Base-by-base conservation (phyloP, 2,329 filamentous ascomycete species). In the Diaporthe sp. region DNA sequence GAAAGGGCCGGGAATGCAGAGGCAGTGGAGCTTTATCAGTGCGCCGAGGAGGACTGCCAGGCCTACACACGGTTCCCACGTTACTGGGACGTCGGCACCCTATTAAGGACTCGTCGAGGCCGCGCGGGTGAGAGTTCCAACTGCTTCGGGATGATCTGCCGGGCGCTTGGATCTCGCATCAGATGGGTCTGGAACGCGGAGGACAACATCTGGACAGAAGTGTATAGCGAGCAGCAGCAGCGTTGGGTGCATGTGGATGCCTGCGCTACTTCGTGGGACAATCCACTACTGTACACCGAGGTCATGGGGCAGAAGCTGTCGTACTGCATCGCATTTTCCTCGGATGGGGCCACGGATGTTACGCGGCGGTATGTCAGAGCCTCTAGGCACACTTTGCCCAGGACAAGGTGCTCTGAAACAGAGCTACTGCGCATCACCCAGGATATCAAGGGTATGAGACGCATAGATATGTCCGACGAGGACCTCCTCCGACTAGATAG, bases 141-240 rank as follows among this genome's bases (percentile, higher is more conserved):
- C 85, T 98, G 96, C 88, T 98, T 99, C 86, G 96, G 94, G 85
- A 98, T 98, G 96, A 90, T 99, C 65, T 98, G 96, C 87, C 92
- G 96, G 76, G 96, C 97, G 5, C 92, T 98, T 17, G 96, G 96
- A 65, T 94, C 94, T 76, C 91, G 96, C 76, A 95, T 98, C 28
- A 92, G 97, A 81, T 98, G 96, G 96, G 94, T 99, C 12, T 99
- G 97, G 97, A 98, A 98, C 80, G 93, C 94, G 34, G 96, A 98
- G 84, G 96, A 98, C 83, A 94, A 98, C 81, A 94, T 98, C 37
- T 98, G 96, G 96, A 98, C 95, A 0, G 97, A 98, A 81, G 94
- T 98, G 12, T 99, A 98, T 86, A 98, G 96, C 3, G 94, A 96
- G 78, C 95, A 98, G 84, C 94, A 96, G 82, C 92, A 94, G 83